Base-by-base conservation (phyloP, 257 asterid species). In the Osmanthus fragrans region DNA sequence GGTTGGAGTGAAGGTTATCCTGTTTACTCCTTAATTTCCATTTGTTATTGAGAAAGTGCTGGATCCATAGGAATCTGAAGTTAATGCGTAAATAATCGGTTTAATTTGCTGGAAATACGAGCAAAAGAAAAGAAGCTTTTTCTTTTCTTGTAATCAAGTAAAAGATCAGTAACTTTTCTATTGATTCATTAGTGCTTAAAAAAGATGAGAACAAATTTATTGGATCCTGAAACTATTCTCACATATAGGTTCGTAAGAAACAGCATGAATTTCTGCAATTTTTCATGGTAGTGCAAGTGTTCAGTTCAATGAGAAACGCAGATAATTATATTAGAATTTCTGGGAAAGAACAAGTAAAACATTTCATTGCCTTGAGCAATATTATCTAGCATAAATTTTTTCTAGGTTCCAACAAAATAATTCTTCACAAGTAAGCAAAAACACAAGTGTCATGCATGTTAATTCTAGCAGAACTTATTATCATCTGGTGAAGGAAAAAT, bases 1-100 rank as follows among this genome's bases (percentile, higher is more conserved):
- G 88, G 88, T 82, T 82, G 70, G 84, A 87, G 88, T 82, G 82
- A 42, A 2, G 49, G 49, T 13, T 42, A 42, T 12, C 2, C 49
- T 42, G 16, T 42, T 42, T 42, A 42, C 42, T 37, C 12, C 12
- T 37, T n/a, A n/a, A n/a, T n/a, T 37, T 37, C 42, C 16, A 42
- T 42, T 10, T 42, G 4, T 42, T 42, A 42, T 12, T 11, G 49
- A 42, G 49, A 42, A 42, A 42, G 49, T 11, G 47, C 11, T 42
- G 49, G 49, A 11, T 42, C 4, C 49, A 42, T 42, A 11, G 49
- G 11, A 13, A 45, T 45, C 54, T 45, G 54, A 45, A 40, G 6
- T 40, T 11, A 10, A 4, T 45, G 6, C 19, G 19, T 45, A 18
- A 45, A 42, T 42, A 42, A 42, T 12, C 51, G 11, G 51, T 42